These are phyloP conservation scores for Tephrocybe sp. DNA, from an alignment of 768 basidiomycete genomes.

Conservation along the genomic window DNA sequence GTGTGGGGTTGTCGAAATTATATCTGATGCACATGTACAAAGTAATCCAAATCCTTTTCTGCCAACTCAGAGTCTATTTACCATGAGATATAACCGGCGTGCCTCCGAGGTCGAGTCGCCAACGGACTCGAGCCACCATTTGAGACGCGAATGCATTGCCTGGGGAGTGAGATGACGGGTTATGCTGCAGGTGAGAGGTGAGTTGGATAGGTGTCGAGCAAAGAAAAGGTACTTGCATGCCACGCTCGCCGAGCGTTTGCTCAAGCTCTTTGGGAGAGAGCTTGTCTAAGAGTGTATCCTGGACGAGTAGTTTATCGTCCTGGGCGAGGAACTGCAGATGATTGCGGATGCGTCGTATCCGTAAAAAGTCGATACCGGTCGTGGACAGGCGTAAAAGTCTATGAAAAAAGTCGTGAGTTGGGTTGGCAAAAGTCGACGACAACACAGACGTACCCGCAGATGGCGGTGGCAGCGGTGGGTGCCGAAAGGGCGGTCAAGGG, in stretches of 20 bases:
- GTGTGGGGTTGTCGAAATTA: constrained; percentile 5
- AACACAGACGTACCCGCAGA: constrained; percentile 56
- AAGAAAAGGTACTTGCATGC: constrained; percentile 52
- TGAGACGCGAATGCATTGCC: constrained; percentile 46
- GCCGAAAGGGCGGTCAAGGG: constrained; percentile 27
- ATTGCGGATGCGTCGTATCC: constrained; percentile 38
- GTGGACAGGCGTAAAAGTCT: constrained; percentile 43
- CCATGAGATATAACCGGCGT: constrained; percentile 50
- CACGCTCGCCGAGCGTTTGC: constrained; percentile 73
- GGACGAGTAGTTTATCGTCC: constrained; percentile 63
- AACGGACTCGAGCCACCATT: constrained; percentile 63
- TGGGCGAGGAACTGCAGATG: constrained; percentile 46
- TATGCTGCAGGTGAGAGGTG: constrained; percentile 22
- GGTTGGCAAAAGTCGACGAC: not conserved
- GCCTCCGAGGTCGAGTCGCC: constrained; percentile 33
- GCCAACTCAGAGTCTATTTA: constrained; percentile 21
- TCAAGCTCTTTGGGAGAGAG: constrained; percentile 55
- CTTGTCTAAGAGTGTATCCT: constrained; percentile 39
- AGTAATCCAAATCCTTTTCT: constrained; percentile 6
- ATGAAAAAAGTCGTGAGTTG: constrained; percentile 3
- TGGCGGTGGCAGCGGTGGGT: constrained; percentile 32
- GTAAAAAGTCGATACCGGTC: constrained; percentile 38
- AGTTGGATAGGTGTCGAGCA: not conserved
- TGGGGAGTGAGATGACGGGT: constrained; percentile 37
- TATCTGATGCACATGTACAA: constrained; percentile 12